Evolutionary conservation across 768 basidiomycete species (phyloP).

Genomic region (Termitomyces sp.): DNA sequence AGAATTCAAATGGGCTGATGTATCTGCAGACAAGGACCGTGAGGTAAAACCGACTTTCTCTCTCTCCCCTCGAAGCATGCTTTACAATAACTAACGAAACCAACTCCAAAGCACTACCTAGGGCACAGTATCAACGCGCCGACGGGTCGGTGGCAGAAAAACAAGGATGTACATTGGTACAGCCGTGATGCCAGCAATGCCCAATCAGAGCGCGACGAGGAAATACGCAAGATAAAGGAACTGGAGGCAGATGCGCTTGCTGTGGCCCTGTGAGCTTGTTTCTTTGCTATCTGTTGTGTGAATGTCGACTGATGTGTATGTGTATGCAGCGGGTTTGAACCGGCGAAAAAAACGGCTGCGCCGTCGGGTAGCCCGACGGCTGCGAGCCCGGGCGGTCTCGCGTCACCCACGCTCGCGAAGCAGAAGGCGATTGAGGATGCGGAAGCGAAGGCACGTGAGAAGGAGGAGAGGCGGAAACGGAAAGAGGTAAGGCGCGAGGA

Average conservation of each 20-base stretch:
- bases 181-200: constrained; percentile 47
- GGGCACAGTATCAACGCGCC: constrained; percentile 95
- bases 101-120: constrained; percentile 68
- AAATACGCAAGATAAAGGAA: constrained; percentile 80
- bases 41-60: constrained; percentile 48
- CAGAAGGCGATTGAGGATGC: constrained; percentile 13
- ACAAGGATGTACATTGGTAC: constrained; percentile 97
- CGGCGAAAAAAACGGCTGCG: constrained; percentile 34
- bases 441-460: constrained; percentile 25
- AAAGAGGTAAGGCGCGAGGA: constrained; percentile 54
- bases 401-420: constrained; percentile 6
- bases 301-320: neutral
- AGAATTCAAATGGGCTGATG: constrained; percentile 89
- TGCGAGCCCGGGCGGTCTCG: neutral
- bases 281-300: neutral
- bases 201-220: constrained; percentile 53
- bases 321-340: constrained; percentile 63
- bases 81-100: neutral
- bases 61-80: neutral
- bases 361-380: constrained; percentile 18
- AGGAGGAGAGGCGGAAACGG: constrained; percentile 44
- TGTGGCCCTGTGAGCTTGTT: constrained; percentile 56
- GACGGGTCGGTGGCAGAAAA: constrained; percentile 95
- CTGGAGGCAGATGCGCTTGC: constrained; percentile 85
- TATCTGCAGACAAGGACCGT: constrained; percentile 88